phyloP scores from a whole-genome alignment of 305 asterid species.

The Euphrasia arctica region DNA sequence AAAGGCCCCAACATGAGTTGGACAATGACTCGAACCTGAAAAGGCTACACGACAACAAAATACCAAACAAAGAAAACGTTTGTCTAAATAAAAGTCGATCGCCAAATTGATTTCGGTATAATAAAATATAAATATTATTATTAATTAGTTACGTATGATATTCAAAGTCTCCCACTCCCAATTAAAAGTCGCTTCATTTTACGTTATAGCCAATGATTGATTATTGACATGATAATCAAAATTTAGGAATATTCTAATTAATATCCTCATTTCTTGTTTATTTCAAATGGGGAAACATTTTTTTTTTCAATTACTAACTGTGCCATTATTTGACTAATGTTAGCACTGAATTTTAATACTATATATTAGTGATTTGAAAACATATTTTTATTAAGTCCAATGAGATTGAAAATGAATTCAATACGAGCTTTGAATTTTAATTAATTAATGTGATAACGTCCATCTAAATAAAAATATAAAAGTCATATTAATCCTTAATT shows the following conservation, averaged over 20 bases:
- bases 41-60: conserved; percentile 24
- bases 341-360: too few species aligned
- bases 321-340: too few species aligned
- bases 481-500: too few species aligned
- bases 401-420: background rate
- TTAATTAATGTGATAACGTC: too few species aligned
- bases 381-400: background rate
- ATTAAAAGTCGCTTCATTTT: too few species aligned
- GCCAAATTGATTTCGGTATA: background rate
- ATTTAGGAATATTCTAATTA: too few species aligned
- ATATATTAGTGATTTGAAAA: too few species aligned
- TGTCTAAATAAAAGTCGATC: conserved; percentile 19
- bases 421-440: background rate
- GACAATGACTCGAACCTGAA: conserved; percentile 24
- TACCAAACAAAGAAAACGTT: conserved; percentile 22
- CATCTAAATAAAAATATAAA: too few species aligned
- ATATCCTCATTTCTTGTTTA: too few species aligned
- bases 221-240: conserved; percentile 1
- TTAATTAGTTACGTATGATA: background rate
- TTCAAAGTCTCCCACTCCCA: background rate
- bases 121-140: conserved; percentile 1
- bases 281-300: too few species aligned
- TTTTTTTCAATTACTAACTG: too few species aligned
- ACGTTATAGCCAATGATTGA: background rate
- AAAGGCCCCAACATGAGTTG: conserved; percentile 20